phyloP scores from a whole-genome alignment of 345 rosid species.

The Acer yangbiense region DNA sequence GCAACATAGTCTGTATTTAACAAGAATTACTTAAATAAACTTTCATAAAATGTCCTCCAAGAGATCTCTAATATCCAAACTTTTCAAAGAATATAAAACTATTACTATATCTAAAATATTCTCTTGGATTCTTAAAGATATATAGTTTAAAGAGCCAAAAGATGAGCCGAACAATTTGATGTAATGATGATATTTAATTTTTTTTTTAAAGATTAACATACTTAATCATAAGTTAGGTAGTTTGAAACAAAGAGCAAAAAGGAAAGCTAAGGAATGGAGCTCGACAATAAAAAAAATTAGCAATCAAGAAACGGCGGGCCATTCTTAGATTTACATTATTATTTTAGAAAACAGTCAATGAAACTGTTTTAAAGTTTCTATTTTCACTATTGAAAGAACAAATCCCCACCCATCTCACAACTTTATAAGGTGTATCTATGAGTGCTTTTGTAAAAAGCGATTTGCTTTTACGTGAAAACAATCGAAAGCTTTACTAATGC shows the following conservation, averaged over 20 bases:
- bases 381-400: slow-evolving; percentile 18
- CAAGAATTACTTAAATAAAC: neutral
- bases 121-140: slow-evolving; percentile 50
- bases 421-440: neutral
- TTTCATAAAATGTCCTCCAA: neutral
- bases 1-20: too few relatives aligned
- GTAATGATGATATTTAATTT: slow-evolving; percentile 45
- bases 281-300: neutral
- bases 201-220: slow-evolving; percentile 14
- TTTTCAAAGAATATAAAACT: slow-evolving; percentile 23
- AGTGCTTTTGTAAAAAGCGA: neutral
- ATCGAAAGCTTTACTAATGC: neutral
- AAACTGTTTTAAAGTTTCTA: slow-evolving; percentile 20
- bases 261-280: slow-evolving; percentile 42
- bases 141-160: slow-evolving; percentile 22
- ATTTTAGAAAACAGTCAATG: slow-evolving; percentile 48
- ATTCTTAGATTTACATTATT: slow-evolving; percentile 12
- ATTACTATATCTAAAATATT: slow-evolving; percentile 28
- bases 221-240: slow-evolving; percentile 45
- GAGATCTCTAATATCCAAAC: slow-evolving; percentile 14
- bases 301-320: slow-evolving; percentile 8
- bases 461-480: neutral
- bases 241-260: slow-evolving; percentile 38
- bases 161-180: slow-evolving; percentile 20
- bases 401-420: slow-evolving; percentile 14